Base-by-base conservation (phyloP, 345 rosid species). In the Noccaea bulbosa region DNA sequence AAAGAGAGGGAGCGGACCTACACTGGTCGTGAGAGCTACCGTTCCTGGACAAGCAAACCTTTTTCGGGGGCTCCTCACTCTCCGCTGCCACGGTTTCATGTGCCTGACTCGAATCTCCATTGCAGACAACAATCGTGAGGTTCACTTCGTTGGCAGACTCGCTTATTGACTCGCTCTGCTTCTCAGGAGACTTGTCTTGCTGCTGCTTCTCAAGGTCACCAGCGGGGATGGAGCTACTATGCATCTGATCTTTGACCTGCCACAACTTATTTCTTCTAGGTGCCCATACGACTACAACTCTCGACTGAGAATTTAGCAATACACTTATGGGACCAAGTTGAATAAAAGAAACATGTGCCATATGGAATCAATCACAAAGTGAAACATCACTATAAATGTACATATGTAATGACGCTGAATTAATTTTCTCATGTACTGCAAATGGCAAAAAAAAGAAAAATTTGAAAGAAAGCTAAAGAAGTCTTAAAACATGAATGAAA, bases 1-100 rank as follows among this genome's bases (percentile, higher is more conserved):
- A 75, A 61, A 47, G 17, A 20, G 16, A 32, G 51, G 14, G 20
- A 11, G 49, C 74, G 5, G 7, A 62, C 56, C 92, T 84, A 88
- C 98, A 89, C 75, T 92, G 89, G 14, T 89, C 93, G 20, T 86
- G 86, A 79, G 85, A 81, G 67, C 92, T 89, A 39, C 68, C 5
- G 60, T 56, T 78, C 58, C 92, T 78, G 7, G 89, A 83, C 77
- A 89, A 70, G 70, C 70, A 65, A 32, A 73, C 87, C 77, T 86
- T 87, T 52, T 69, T 80, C 5, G 86, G 85, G 32, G 88, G 74
- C 55, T 80, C 87, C 27, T 75, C 83, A 30, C 62, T 74, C 32
- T 56, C 63, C 3, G 61, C 47, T 20, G 74, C 69, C 46, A 69
- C 43, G 20, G 56, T 32, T 16, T 34, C 79, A 37, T 57, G 79